These are phyloP conservation scores for Coemansia sp. DNA, from an alignment of 192 early-diverging fungal genomes.

Conservation along the genomic window DNA sequence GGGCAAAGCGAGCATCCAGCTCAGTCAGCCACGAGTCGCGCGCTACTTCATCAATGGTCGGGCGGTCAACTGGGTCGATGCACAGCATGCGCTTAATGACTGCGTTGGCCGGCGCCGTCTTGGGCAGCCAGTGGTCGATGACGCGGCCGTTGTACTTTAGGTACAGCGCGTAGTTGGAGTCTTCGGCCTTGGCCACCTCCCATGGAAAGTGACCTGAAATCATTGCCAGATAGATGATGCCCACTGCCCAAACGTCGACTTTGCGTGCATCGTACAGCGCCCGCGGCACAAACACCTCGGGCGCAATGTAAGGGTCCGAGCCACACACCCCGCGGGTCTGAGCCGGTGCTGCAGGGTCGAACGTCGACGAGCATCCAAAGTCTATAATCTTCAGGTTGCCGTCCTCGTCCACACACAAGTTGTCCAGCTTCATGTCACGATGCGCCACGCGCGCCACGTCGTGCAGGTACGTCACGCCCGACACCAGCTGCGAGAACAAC, in stretches of 20 bases:
- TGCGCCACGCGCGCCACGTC: constrained; percentile 74
- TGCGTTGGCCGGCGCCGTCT: constrained; percentile 28
- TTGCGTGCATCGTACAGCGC: constrained; percentile 78
- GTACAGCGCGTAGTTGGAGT: constrained; percentile 66
- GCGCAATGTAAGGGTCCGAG: constrained; percentile 94
- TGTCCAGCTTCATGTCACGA: constrained; percentile 84
- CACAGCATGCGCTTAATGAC: constrained; percentile 74
- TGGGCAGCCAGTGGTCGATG: constrained; percentile 57
- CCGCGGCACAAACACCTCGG: constrained; percentile 69
- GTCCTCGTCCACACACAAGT: constrained; percentile 71
- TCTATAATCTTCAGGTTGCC: constrained; percentile 84
- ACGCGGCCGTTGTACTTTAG: constrained; percentile 50
- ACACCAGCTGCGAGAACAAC: constrained; percentile 75
- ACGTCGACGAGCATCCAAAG: constrained; percentile 82
- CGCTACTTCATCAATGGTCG: constrained; percentile 75
- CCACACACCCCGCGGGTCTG: constrained; percentile 83
- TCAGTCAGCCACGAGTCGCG: constrained; percentile 68
- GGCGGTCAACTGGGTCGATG: constrained; percentile 66
- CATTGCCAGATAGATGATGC: constrained; percentile 81
- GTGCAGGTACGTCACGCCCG: constrained; percentile 77
- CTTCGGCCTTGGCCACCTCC: constrained; percentile 58
- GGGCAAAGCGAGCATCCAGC: constrained; percentile 30
- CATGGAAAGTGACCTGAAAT: constrained; percentile 70
- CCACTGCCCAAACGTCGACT: constrained; percentile 87
- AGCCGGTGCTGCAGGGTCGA: constrained; percentile 62